Conservation (phyloP, 805 yeast species). For the Diddensiella santjacobensis region DNA sequence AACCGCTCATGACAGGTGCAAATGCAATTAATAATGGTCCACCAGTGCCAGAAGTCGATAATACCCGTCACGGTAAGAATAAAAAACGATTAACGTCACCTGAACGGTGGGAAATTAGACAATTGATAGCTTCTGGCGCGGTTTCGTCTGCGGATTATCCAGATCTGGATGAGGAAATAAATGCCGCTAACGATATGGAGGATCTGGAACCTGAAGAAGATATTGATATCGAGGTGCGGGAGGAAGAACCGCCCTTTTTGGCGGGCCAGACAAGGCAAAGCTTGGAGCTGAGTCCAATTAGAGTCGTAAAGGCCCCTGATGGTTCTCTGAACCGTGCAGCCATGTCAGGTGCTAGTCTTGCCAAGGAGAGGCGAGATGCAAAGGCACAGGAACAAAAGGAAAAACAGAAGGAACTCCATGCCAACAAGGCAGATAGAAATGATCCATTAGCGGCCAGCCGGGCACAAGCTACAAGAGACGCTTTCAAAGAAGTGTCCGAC, state of each 20-base stretch:
- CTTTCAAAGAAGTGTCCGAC: slow-evolving; percentile 10
- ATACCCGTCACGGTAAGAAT: slow-evolving; percentile 15
- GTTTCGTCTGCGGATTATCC: slow-evolving; percentile 66
- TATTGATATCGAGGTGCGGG: slow-evolving; percentile 69
- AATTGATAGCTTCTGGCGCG: slow-evolving; percentile 76
- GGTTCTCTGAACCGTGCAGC: slow-evolving; percentile 80
- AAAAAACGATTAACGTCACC: slow-evolving; percentile 66
- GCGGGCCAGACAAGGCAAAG: slow-evolving; percentile 48
- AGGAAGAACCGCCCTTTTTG: slow-evolving; percentile 68
- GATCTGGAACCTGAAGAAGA: slow-evolving; percentile 43
- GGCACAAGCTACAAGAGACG: background rate
- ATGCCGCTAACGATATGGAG: slow-evolving; percentile 32
- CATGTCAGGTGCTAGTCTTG: slow-evolving; percentile 63
- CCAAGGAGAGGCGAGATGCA: slow-evolving; percentile 60
- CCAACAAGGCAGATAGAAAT: background rate
- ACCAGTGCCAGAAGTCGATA: background rate
- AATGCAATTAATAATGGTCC: background rate
- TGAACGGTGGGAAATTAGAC: slow-evolving; percentile 87
- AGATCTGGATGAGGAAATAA: slow-evolving; percentile 45
- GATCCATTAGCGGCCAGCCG: slow-evolving; percentile 8
- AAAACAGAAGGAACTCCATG: slow-evolving; percentile 32
- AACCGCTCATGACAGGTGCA: background rate
- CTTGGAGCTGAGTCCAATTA: slow-evolving; percentile 45
- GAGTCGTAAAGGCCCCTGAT: slow-evolving; percentile 66
- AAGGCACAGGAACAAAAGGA: slow-evolving; percentile 44